Evolutionary conservation across 2,329 filamentous ascomycete species (phyloP), one percentile per base, ranked within the genome.

Genomic region (Ceratocystis diversiconidia): DNA sequence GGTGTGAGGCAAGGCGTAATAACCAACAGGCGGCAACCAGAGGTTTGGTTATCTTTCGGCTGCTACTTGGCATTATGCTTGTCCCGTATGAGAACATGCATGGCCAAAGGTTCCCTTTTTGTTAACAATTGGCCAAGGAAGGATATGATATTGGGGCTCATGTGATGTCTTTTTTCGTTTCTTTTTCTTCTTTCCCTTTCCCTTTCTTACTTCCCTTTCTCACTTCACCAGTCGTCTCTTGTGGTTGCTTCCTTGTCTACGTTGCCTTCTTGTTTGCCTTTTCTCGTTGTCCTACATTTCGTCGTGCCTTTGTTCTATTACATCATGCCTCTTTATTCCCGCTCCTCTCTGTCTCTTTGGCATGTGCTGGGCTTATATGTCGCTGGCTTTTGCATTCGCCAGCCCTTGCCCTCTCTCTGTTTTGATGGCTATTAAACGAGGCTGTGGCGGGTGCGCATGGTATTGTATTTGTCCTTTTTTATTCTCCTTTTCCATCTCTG

Each of bases 261-360:
- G 61, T 15, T 61, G 17, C 43, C 4, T 28, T 65, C 25, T 65
- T 66, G 12, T 66, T 36, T 46, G 28, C 55, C 48, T 55, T 46
- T 48, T 22, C 25, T 61, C 46, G 8, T 61, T 61, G 25, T 59
- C 55, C 30, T 36, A 59, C 55, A 59, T 36, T 36, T 41, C 36
- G 12, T 41, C 28, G 28, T 59, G 30, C 55, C 55, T 59, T 30
- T 59, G 55, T 59, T 59, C 55, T 59, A 36, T 59, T 59, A 36
- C 55, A 59, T 59, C 28, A 8, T 52, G 10, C 10, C 48, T 52
- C 22, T 52, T 15, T 52, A 22, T 28, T n/a, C 7, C n/a, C 48
- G 12, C n/a, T 50, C 48, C 48, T 50, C 48, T 50, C 48, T 28
- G 15, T 59, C 55, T 36, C 28, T 59, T 19, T 3, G 8, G 22